These are phyloP conservation scores for Ophiostoma triangulosporum DNA, from an alignment of 2,329 filamentous ascomycete genomes.

Conservation along the genomic window DNA sequence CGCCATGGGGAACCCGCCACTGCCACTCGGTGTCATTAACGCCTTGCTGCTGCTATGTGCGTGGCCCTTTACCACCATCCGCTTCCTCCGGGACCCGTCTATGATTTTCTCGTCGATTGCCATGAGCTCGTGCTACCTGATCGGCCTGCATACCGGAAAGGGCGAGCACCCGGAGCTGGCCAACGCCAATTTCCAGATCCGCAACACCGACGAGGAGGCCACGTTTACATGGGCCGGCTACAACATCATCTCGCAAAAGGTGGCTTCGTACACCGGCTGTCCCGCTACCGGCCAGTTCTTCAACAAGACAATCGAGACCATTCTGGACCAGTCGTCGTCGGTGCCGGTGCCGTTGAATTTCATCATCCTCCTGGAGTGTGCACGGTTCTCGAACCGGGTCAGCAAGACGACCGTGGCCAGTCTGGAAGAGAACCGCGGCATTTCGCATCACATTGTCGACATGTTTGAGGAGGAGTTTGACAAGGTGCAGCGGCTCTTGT, in stretches of 20 bases:
- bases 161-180: constrained; percentile 37
- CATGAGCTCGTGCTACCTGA: constrained; percentile 32
- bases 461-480: constrained; percentile 40
- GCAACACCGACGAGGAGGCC: constrained; percentile 37
- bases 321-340: constrained; percentile 27
- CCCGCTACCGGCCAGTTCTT: constrained; percentile 32
- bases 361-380: constrained; percentile 32
- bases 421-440: constrained; percentile 31
- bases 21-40: constrained; percentile 36
- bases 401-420: constrained; percentile 33
- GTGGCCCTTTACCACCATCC: constrained; percentile 37
- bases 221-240: constrained; percentile 39
- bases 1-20: constrained; percentile 27
- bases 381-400: constrained; percentile 36
- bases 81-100: constrained; percentile 38
- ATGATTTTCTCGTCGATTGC: constrained; percentile 32
- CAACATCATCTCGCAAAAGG: constrained; percentile 36
- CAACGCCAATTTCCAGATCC: constrained; percentile 28
- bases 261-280: constrained; percentile 29
- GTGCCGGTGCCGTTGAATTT: constrained; percentile 31
- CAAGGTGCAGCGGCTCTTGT: constrained; percentile 31
- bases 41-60: constrained; percentile 36
- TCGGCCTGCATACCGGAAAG: constrained; percentile 39
- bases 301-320: constrained; percentile 35
- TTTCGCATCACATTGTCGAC: constrained; percentile 32